Conservation (phyloP, 2,329 filamentous ascomycete genomes). For the Aspergillus sp. region DNA sequence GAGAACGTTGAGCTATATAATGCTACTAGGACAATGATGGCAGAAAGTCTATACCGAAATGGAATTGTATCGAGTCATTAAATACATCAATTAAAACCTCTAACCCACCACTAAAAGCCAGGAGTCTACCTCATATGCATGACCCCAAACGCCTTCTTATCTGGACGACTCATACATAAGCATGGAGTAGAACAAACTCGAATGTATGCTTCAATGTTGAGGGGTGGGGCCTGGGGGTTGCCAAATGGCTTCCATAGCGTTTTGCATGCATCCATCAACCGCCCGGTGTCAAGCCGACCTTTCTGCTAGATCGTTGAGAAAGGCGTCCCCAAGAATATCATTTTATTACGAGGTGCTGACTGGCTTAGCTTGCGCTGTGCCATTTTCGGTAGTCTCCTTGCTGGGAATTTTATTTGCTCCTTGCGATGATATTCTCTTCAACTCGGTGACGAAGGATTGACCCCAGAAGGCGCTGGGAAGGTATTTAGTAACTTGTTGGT, state of each 20-base stretch:
- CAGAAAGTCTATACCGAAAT: neutral
- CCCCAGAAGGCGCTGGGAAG: conserved; percentile 83
- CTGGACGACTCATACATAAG: conserved; percentile 1
- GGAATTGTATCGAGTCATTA: conserved; percentile 6
- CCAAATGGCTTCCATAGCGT: neutral
- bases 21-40: neutral
- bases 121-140: conserved; percentile 23
- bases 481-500: conserved; percentile 29
- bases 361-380: conserved; percentile 16
- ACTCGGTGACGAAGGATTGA: conserved; percentile 84
- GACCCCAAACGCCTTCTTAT: conserved; percentile 9
- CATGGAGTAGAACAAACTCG: neutral
- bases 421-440: conserved; percentile 62
- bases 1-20: no score
- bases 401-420: conserved; percentile 43
- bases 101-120: neutral
- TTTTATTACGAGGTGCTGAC: conserved; percentile 2
- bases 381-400: conserved; percentile 32
- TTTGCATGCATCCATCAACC: neutral
- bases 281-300: neutral
- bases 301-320: neutral
- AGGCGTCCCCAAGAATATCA: neutral
- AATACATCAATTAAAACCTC: conserved; percentile 1
- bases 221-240: neutral
- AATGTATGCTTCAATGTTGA: neutral